Conservation (phyloP, 495 filamentous ascomycete genomes). For the Penicillium desertorum region DNA sequence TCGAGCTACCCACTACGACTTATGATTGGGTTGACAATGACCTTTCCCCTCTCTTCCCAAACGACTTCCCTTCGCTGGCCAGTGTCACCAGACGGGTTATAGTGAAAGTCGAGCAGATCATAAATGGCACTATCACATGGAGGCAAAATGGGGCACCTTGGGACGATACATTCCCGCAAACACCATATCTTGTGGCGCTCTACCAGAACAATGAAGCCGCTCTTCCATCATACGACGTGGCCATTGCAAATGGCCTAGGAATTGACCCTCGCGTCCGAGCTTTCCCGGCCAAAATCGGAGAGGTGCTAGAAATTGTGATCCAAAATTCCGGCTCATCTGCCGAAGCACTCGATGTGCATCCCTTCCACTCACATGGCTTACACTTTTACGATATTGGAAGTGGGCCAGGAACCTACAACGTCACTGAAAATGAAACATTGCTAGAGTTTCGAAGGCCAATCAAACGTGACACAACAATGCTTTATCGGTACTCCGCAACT, state of each 20-base stretch:
- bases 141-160: constrained; percentile 49
- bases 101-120: constrained; percentile 45
- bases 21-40: constrained; percentile 55
- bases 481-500: constrained; percentile 30
- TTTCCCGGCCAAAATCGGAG: constrained; percentile 55
- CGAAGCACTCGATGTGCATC: constrained; percentile 56
- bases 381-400: constrained; percentile 60
- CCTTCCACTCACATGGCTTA: constrained; percentile 59
- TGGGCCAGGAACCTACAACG: constrained; percentile 56
- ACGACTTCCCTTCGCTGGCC: constrained; percentile 44
- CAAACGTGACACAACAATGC: constrained; percentile 55
- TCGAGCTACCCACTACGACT: constrained; percentile 29
- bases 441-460: constrained; percentile 45
- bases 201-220: constrained; percentile 50
- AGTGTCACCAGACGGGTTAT: constrained; percentile 56
- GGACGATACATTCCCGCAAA: constrained; percentile 40
- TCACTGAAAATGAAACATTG: constrained; percentile 50
- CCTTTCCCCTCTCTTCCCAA: constrained; percentile 41
- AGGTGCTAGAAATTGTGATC: constrained; percentile 62
- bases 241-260: constrained; percentile 32
- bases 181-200: constrained; percentile 57
- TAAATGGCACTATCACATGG: constrained; percentile 43
- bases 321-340: constrained; percentile 47
- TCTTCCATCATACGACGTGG: constrained; percentile 33
- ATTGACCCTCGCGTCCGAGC: constrained; percentile 52